Conservation (phyloP, 495 filamentous ascomycete genomes). For the Amphirosellinia nigrospora region DNA sequence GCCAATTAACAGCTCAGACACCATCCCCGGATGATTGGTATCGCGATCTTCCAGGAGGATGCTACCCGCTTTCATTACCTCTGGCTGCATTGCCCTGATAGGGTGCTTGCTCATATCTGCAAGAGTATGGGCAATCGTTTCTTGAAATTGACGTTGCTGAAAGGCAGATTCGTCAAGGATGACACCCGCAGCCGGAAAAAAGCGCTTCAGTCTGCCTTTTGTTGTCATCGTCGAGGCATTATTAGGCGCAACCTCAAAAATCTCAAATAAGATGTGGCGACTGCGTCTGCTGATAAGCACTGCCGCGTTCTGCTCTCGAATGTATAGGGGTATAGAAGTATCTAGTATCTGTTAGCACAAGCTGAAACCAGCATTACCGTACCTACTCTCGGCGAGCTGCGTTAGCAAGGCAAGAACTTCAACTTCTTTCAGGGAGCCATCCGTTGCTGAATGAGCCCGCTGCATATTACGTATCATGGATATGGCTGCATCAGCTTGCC, state of each 20-base stretch:
- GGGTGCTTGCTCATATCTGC: slow-evolving; percentile 48
- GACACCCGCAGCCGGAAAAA: slow-evolving; percentile 60
- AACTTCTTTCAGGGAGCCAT: slow-evolving; percentile 22
- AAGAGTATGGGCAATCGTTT: slow-evolving; percentile 49
- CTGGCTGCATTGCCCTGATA: slow-evolving; percentile 44
- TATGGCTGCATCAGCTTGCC: slow-evolving; percentile 19
- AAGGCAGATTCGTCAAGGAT: slow-evolving; percentile 40
- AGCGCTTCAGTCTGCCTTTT: slow-evolving; percentile 56
- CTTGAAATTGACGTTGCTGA: slow-evolving; percentile 41
- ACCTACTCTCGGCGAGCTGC: slow-evolving; percentile 9
- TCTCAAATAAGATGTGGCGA: slow-evolving; percentile 50
- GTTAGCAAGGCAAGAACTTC: neutral
- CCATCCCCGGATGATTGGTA: slow-evolving; percentile 55
- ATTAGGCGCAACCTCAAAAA: slow-evolving; percentile 60
- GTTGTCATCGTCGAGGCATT: slow-evolving; percentile 52
- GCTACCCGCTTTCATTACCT: slow-evolving; percentile 47
- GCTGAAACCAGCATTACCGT: no score
- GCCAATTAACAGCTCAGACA: slow-evolving; percentile 58
- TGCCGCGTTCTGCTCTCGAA: slow-evolving; percentile 64
- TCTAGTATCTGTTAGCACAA: slow-evolving; percentile 19
- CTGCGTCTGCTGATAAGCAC: slow-evolving; percentile 49
- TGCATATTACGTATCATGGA: slow-evolving; percentile 32
- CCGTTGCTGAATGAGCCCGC: slow-evolving; percentile 20
- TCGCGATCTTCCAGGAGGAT: slow-evolving; percentile 56
- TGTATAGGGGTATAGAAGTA: slow-evolving; percentile 45